Percentiles rank a stretch among this genome's conserved stretches.
phyloP scores from a whole-genome alignment of 805 yeast genomes.

The Cephaloascus fragrans region DNA sequence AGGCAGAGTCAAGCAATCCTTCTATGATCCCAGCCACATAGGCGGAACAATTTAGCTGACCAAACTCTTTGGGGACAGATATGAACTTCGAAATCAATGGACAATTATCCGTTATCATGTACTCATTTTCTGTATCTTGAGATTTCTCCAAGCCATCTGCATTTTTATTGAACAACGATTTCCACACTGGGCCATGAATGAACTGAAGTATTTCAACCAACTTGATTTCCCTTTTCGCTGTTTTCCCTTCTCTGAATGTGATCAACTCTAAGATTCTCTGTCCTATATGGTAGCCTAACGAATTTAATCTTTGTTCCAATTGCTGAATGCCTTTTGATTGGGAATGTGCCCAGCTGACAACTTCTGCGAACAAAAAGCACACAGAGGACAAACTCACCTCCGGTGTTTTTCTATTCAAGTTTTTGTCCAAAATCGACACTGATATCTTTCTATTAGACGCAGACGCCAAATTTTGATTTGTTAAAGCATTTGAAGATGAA shows the following conservation, averaged over 20 bases:
- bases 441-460: conserved; percentile 25
- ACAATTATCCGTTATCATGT: conserved; percentile 69
- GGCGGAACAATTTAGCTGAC: conserved; percentile 71
- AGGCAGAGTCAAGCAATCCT: conserved; percentile 67
- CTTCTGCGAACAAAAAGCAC: conserved; percentile 61
- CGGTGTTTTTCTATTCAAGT: conserved; percentile 50
- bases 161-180: conserved; percentile 55
- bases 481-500: conserved; percentile 26
- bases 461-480: conserved; percentile 7
- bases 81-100: conserved; percentile 68
- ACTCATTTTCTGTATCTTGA: conserved; percentile 52
- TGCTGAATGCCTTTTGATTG: conserved; percentile 62
- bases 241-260: conserved; percentile 56
- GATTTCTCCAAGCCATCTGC: conserved; percentile 72
- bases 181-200: conserved; percentile 68
- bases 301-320: conserved; percentile 44
- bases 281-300: conserved; percentile 73
- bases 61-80: conserved; percentile 71
- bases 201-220: conserved; percentile 64
- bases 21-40: conserved; percentile 81
- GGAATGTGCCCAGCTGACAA: conserved; percentile 54
- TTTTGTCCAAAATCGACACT: conserved; percentile 56
- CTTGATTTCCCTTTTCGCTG: conserved; percentile 56
- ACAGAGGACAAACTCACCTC: conserved; percentile 63
- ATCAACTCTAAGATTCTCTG: conserved; percentile 59